Evolutionary conservation across 169 alveolate genomes (phyloP).

Genomic region (Eimeria necatrix): DNA sequence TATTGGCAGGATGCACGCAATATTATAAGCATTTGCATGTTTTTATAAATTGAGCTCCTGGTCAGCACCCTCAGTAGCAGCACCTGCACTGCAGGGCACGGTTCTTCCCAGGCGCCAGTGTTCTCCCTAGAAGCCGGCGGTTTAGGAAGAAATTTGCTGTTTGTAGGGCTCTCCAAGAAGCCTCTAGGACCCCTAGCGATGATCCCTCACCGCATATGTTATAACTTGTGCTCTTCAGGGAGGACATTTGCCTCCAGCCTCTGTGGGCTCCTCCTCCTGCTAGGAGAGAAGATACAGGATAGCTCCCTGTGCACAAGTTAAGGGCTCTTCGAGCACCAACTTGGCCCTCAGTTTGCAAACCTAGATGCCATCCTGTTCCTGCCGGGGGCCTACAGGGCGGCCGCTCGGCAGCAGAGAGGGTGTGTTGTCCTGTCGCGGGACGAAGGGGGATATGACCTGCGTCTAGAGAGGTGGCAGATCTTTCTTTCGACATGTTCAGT

Average conservation of each 20-base stretch:
- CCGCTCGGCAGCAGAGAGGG: neutral
- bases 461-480: neutral
- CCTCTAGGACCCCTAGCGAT: neutral
- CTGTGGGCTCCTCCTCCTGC: too few relatives aligned
- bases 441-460: neutral
- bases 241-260: neutral
- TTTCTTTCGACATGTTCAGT: too few relatives aligned
- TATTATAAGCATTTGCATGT: too few relatives aligned
- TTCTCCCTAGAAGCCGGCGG: neutral
- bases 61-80: neutral
- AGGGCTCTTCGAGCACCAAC: neutral
- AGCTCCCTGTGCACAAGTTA: neutral
- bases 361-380: too few relatives aligned
- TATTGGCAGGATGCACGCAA: too few relatives aligned
- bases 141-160: neutral
- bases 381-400: neutral
- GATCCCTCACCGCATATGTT: neutral
- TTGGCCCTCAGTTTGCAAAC: too few relatives aligned
- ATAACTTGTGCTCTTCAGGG: neutral
- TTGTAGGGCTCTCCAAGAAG: neutral
- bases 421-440: neutral
- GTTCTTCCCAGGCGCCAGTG: neutral
- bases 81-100: neutral
- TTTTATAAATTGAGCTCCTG: too few relatives aligned
- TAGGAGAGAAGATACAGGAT: neutral